A percentile compares a stretch with the other conserved stretches of the same genome.
These are phyloP conservation scores for Capronia coronata DNA, from an alignment of 2,329 filamentous ascomycete genomes.

Conservation along the genomic window DNA sequence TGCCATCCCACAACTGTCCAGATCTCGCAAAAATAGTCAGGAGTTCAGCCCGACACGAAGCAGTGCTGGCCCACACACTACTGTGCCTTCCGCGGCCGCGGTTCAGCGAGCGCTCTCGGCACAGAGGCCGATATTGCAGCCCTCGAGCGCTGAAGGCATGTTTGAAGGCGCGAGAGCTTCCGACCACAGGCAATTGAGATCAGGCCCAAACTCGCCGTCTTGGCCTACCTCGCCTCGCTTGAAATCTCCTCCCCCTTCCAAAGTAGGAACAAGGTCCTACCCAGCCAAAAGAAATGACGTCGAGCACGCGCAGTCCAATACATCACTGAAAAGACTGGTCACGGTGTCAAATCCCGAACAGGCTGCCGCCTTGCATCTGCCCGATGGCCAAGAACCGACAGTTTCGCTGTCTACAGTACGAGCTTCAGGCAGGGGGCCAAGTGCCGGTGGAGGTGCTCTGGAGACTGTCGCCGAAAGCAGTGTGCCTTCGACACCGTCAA, in stretches of 20 bases:
- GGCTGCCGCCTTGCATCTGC: constrained; percentile 16
- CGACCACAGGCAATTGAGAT: constrained; percentile 56
- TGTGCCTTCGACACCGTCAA: constrained; percentile 62
- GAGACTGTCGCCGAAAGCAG: constrained; percentile 92
- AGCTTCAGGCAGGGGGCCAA: constrained; percentile 55
- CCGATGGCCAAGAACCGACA: constrained; percentile 30
- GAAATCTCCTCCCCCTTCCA: constrained; percentile 64
- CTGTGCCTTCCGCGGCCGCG: constrained; percentile 54
- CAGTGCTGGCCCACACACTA: constrained; percentile 37
- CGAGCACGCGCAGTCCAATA: constrained; percentile 42
- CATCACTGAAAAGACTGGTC: constrained; percentile 46
- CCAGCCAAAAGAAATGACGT: constrained; percentile 41
- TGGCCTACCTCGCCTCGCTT: constrained; percentile 74
- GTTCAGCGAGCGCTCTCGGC: constrained; percentile 63
- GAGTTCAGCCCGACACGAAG: constrained; percentile 58
- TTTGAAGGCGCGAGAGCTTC: constrained; percentile 58
- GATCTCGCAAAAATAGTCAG: constrained; percentile 62
- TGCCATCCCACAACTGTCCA: constrained; percentile 35
- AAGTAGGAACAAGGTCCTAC: constrained; percentile 33
- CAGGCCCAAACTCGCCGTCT: constrained; percentile 50
- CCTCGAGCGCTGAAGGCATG: constrained; percentile 55
- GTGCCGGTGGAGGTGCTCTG: constrained; percentile 56
- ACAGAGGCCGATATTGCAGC: constrained; percentile 58
- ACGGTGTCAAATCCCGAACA: constrained; percentile 21
- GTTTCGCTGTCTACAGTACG: constrained; percentile 42